These are phyloP conservation scores for Uromyces viciae-fabae DNA, from an alignment of 1,284 basidiomycete genomes.

Conservation along the genomic window DNA sequence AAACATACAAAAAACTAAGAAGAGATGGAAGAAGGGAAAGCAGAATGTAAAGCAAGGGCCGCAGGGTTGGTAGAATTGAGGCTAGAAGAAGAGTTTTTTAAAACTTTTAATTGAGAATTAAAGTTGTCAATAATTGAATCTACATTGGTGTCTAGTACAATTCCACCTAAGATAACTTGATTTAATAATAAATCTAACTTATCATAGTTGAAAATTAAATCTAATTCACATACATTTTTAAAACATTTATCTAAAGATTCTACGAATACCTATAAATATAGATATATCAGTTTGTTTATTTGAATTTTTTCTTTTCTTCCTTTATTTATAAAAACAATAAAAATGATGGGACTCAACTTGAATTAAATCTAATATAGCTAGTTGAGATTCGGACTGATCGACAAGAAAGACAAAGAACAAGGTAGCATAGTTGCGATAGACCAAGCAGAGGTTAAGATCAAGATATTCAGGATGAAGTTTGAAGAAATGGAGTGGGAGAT, in stretches of 20 bases:
- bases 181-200: conserved; percentile 91
- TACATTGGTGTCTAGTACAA: conserved; percentile 82
- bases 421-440: conserved; percentile 72
- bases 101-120: not conserved
- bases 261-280: conserved; percentile 74
- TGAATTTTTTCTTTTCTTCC: not conserved
- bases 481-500: conserved; percentile 43
- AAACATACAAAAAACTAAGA: too few relatives aligned
- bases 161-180: conserved; percentile 92
- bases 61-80: too few relatives aligned
- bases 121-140: conserved; percentile 50
- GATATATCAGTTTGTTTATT: not conserved
- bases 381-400: conserved; percentile 87
- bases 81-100: not conserved
- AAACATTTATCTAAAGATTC: conserved; percentile 92
- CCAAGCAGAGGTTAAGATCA: conserved; percentile 55
- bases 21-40: too few relatives aligned
- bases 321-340: not conserved
- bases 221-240: conserved; percentile 97
- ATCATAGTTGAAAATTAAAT: conserved; percentile 97
- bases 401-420: conserved; percentile 96
- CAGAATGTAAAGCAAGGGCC: too few relatives aligned
- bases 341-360: conserved; percentile 64
- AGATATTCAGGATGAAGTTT: not conserved
- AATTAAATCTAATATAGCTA: conserved; percentile 92